phyloP scores from a whole-genome alignment of 208 protist species.

The Crithidia sp. region DNA sequence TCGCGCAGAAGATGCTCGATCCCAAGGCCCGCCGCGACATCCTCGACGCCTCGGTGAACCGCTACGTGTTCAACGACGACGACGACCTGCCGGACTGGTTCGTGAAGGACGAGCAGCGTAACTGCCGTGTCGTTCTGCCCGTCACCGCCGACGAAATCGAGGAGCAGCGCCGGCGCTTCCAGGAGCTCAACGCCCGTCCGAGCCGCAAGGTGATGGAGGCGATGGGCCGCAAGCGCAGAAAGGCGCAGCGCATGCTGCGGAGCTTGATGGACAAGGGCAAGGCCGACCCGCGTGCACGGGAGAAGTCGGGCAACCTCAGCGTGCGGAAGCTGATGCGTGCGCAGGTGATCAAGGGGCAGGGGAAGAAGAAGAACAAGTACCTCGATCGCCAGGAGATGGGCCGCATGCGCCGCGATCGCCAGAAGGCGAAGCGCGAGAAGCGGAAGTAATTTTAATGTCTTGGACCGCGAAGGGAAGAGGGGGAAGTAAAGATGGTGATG shows the following conservation, averaged over 20 bases:
- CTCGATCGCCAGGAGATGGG: slow-evolving; percentile 80
- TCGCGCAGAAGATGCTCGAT: slow-evolving; percentile 89
- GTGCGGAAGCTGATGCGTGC: slow-evolving; percentile 91
- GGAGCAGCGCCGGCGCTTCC: slow-evolving; percentile 89
- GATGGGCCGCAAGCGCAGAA: slow-evolving; percentile 94
- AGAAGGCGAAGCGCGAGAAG: slow-evolving; percentile 41
- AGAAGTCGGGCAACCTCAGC: slow-evolving; percentile 77
- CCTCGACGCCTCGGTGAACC: slow-evolving; percentile 86
- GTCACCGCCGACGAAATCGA: slow-evolving; percentile 93
- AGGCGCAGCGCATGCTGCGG: slow-evolving; percentile 83
- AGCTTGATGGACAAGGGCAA: slow-evolving; percentile 91
- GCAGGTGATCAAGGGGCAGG: slow-evolving; percentile 76
- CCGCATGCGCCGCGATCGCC: slow-evolving; percentile 64
- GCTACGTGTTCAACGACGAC: slow-evolving; percentile 90
- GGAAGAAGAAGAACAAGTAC: slow-evolving; percentile 86
- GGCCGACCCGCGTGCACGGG: slow-evolving; percentile 79
- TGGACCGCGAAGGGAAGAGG: too few relatives aligned
- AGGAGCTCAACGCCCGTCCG: slow-evolving; percentile 94
- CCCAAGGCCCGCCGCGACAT: slow-evolving; percentile 86
- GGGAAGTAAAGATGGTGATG: too few relatives aligned
- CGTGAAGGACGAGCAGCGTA: slow-evolving; percentile 91
- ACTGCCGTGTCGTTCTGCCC: slow-evolving; percentile 84
- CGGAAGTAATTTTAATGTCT: neutral
- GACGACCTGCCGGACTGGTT: slow-evolving; percentile 93
- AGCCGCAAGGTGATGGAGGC: slow-evolving; percentile 98